A percentile compares a stretch with the other conserved stretches of the same genome.
These are phyloP conservation scores for Novymonas esmeraldas DNA, from an alignment of 208 protist species.

Conservation along the genomic window DNA sequence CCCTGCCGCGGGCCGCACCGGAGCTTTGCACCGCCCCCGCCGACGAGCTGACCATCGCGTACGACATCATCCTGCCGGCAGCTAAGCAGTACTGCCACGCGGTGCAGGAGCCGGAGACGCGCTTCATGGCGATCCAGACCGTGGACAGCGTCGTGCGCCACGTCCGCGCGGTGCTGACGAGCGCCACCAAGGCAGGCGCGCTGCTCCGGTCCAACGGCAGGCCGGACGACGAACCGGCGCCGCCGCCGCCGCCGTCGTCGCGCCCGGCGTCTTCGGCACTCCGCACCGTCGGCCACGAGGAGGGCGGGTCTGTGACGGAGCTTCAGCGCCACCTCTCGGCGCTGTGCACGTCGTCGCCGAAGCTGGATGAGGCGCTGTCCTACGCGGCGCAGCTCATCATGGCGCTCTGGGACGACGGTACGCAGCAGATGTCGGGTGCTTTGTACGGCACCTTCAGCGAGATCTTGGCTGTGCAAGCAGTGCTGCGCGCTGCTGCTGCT, in stretches of 20 bases:
- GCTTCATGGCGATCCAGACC: slow-evolving; percentile 92
- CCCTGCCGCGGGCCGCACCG: slow-evolving; percentile 3
- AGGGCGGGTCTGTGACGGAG: not conserved
- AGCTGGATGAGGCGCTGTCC: slow-evolving; percentile 46
- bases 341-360: slow-evolving; percentile 40
- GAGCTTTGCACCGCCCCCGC: not conserved
- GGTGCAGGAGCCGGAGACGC: slow-evolving; percentile 77
- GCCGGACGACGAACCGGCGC: not conserved
- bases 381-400: slow-evolving; percentile 79
- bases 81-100: slow-evolving; percentile 51
- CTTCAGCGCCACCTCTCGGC: slow-evolving; percentile 10
- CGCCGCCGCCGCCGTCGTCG: not conserved
- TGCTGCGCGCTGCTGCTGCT: slow-evolving; percentile 4
- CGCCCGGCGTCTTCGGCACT: not conserved
- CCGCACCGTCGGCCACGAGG: not conserved
- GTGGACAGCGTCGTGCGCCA: slow-evolving; percentile 86
- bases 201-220: not conserved
- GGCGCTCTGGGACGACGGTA: slow-evolving; percentile 89
- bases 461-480: slow-evolving; percentile 29
- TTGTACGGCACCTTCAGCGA: slow-evolving; percentile 85
- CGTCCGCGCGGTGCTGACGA: slow-evolving; percentile 49
- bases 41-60: slow-evolving; percentile 18
- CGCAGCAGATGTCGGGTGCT: slow-evolving; percentile 81
- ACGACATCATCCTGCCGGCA: slow-evolving; percentile 73
- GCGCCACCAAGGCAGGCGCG: slow-evolving; percentile 13